Base-by-base conservation (phyloP, 2,329 filamentous ascomycete genomes). In the Sporothrix sp. region DNA sequence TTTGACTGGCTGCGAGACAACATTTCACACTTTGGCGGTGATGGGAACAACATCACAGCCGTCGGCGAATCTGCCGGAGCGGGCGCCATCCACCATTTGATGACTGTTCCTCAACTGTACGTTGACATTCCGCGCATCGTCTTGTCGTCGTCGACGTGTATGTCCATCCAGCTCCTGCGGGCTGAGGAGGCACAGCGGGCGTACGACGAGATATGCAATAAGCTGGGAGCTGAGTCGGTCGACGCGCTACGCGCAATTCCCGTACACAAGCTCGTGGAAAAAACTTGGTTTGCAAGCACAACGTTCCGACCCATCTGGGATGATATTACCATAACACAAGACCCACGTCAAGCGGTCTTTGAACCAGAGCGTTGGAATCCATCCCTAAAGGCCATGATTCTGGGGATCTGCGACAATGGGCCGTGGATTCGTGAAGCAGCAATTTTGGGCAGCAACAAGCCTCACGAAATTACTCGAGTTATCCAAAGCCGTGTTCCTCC, bases 1-100 rank as follows among this genome's bases (percentile, higher is more conserved):
- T 28, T 50, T 9, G 48, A 42, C 21, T 50, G 48, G 48, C 20
- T 50, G 13, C 33, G 40, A 10, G 20, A 46, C 1, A 39, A 47
- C 20, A 47, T 51, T 18, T n/a, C 27, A 11, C 18, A 39, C 27
- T 47, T 51, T 35, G 42, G 49, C 11, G 49, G 49, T 13, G 49
- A 51, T 33, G 33, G 42, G 2, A 23, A 51, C 8, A 46, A 42
- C 33, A 51, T 51, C 27, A 51, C 49, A 4, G 40, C 42, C 14
- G 9, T 51, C 6, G 49, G 49, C 14, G 49, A 51, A 25, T 47
- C 49, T 1, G 49, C 49, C 18, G 49, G 49, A 7, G 49, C 49
- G 6, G 36, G 49, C 20, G 36, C 21, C 5, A 38, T 51, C 16
- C 33, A 51, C 36, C 28, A 39, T 13, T 10, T 51, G 20, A 46